Conservation (phyloP, 345 rosid species). For the Heritiera fomes region DNA sequence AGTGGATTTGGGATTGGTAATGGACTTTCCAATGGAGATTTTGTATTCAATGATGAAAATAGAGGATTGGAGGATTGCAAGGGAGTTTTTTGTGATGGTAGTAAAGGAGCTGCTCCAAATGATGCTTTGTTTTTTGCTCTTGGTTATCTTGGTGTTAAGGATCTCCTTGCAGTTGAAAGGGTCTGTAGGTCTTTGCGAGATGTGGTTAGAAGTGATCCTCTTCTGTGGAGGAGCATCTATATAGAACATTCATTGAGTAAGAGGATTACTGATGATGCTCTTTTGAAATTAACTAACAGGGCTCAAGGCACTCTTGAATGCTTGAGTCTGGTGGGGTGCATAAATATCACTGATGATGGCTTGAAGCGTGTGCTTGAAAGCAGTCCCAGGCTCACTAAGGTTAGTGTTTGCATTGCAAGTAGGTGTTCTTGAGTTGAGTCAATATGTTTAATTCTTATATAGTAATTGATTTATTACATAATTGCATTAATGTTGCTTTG, state of each 20-base stretch:
- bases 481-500: neutral
- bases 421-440: neutral
- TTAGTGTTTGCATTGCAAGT: neutral
- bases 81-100: conserved; percentile 10
- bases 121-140: conserved; percentile 20
- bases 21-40: neutral
- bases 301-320: conserved; percentile 26
- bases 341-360: conserved; percentile 21
- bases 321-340: conserved; percentile 25
- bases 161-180: conserved; percentile 22
- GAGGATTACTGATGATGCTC: conserved; percentile 22
- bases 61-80: conserved; percentile 8
- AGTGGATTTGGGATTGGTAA: conserved; percentile 19
- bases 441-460: neutral
- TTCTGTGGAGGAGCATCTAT: conserved; percentile 24
- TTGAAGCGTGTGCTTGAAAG: conserved; percentile 21
- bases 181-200: conserved; percentile 22
- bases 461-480: neutral
- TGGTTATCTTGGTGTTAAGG: conserved; percentile 25
- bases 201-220: conserved; percentile 20
- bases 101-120: conserved; percentile 21
- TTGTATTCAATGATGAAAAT: conserved; percentile 1
- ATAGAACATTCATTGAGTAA: conserved; percentile 10
- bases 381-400: conserved; percentile 24
- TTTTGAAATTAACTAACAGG: conserved; percentile 24